Evolutionary conservation across 805 yeast species (phyloP), one percentile per base, ranked within the genome.

Genomic region (Tetrapisispora pingtungensis): DNA sequence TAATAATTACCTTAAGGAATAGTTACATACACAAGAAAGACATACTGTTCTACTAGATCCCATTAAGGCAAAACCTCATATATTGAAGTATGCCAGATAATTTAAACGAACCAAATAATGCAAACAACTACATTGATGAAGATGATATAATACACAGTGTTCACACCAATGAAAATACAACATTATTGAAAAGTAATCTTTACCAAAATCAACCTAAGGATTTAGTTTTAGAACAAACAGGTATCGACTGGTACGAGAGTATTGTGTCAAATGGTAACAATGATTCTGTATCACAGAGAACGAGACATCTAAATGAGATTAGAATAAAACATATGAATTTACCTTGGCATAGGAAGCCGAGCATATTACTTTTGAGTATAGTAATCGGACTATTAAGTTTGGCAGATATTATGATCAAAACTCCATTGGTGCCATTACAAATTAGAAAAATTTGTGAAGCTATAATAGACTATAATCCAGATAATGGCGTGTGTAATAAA

Each of bases 331-430:
- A 76, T 54, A 57, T 64, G 47, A 46, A 64, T 3, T 44, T 75
- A 26, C 67, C 68, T 17, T 80, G 85, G 83, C 61, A 72, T 43
- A 66, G 65, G 26, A 65, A 81, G 36, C 89, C 89, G 0, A 72
- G 81, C 3, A 61, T 78, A 8, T 51, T 63, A n/a, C 66, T 76
- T 63, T 56, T 81, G 12, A 68, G 78, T 22, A 33, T 66, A 2
- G 58, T 70, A 1, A 36, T 72, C 2, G 68, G 77, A 33, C 36
- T 74, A 4, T 60, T 64, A 44, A 66, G 79, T 8, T 55, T 78
- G 41, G 63, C 75, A 0, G 57, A 57, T 17, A 69, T 68, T 22
- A 46, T 71, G 8, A 51, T 67, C 3, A n/a, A 68, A 10, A 64
- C 77, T 1, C 65, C 79, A 1, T 61, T 62, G 30, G 46, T 62